These are phyloP conservation scores for Russula vinacea DNA, from an alignment of 768 basidiomycete species.

Conservation along the genomic window DNA sequence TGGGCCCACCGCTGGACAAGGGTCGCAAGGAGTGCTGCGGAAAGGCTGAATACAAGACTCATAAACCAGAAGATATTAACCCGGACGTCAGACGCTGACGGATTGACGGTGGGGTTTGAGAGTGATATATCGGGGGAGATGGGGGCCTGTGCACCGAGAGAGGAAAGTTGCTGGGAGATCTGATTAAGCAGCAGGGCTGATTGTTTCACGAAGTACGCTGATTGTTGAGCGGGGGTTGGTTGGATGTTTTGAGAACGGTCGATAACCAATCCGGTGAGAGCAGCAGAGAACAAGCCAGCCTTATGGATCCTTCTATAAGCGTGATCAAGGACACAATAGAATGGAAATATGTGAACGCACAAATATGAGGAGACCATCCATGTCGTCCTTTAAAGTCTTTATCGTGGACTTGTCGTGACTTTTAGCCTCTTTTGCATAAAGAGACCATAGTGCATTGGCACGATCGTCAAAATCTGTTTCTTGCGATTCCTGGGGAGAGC, in stretches of 20 bases:
- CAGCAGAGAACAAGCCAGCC: constrained; percentile 27
- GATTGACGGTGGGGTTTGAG: constrained; percentile 7
- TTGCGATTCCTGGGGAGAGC: background rate
- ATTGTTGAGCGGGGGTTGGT: constrained; percentile 11
- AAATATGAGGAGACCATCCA: constrained; percentile 7
- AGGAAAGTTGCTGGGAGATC: constrained; percentile 19
- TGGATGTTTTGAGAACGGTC: constrained; percentile 20
- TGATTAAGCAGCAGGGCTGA: constrained; percentile 15
- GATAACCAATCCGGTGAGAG: constrained; percentile 18
- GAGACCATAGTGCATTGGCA: constrained; percentile 10
- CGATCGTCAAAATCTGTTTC: constrained; percentile 4
- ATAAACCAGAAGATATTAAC: constrained; percentile 45
- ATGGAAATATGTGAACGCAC: background rate
- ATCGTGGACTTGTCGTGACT: background rate
- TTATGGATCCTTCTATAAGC: background rate
- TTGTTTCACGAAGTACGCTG: constrained; percentile 7
- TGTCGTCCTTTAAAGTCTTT: background rate
- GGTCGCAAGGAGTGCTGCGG: constrained; percentile 45
- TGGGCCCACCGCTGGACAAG: constrained; percentile 50
- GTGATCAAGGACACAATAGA: background rate
- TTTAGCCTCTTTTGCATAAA: constrained; percentile 5
- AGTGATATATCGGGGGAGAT: background rate
- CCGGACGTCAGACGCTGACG: constrained; percentile 38
- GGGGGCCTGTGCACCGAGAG: constrained; percentile 7
- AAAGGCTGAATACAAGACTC: constrained; percentile 40